Conservation (phyloP, 805 yeast genomes). For the Metschnikowia sp. region DNA sequence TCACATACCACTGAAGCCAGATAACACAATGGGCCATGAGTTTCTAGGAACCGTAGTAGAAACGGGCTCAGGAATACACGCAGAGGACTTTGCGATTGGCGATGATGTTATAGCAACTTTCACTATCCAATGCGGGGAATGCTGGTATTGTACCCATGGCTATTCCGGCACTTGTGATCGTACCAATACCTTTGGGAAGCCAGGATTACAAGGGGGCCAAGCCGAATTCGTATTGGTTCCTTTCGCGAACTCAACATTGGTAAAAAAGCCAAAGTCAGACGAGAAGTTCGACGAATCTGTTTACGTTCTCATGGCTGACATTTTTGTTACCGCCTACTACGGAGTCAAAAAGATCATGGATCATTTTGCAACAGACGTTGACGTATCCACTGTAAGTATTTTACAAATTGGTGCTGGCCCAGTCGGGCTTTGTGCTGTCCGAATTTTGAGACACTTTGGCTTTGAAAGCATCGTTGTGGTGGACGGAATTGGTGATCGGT, state of each 20-base stretch:
- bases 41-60: constrained; percentile 42
- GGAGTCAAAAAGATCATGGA: constrained; percentile 51
- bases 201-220: constrained; percentile 57
- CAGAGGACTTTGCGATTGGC: constrained; percentile 36
- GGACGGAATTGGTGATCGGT: constrained; percentile 47
- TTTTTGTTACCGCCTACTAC: constrained; percentile 60
- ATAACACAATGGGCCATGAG: constrained; percentile 51
- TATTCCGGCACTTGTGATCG: constrained; percentile 52
- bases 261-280: constrained; percentile 35
- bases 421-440: constrained; percentile 53
- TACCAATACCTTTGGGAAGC: constrained; percentile 57
- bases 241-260: constrained; percentile 49
- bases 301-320: constrained; percentile 59
- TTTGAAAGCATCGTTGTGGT: constrained; percentile 44
- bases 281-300: constrained; percentile 32
- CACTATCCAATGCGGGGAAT: constrained; percentile 57
- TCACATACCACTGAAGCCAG: constrained; percentile 36
- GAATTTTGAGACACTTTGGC: constrained; percentile 43
- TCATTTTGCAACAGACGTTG: constrained; percentile 11
- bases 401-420: constrained; percentile 62
- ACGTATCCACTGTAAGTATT: constrained; percentile 31
- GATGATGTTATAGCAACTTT: constrained; percentile 44
- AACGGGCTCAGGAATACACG: constrained; percentile 30
- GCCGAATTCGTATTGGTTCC: constrained; percentile 63
- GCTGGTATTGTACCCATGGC: constrained; percentile 57